Conservation (phyloP, 2,329 filamentous ascomycete genomes). For the Neopestalotiopsis sp. region DNA sequence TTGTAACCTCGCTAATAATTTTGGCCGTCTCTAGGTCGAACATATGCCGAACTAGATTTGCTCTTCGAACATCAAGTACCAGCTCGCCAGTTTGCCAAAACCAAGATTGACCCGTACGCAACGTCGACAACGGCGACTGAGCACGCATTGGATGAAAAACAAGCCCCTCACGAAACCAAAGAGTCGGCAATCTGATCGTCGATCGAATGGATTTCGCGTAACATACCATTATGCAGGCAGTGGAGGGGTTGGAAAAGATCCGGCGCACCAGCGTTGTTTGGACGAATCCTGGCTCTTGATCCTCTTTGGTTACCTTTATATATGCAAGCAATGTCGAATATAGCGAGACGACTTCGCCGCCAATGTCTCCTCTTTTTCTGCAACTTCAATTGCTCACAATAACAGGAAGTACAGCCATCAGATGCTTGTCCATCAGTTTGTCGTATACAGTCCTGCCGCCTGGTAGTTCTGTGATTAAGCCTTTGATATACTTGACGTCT, state of each 20-base stretch:
- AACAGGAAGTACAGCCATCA: constrained; percentile 19
- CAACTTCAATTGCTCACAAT: constrained; percentile 3
- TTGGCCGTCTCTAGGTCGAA: constrained; percentile 30
- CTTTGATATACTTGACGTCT: constrained; percentile 42
- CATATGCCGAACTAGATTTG: constrained; percentile 49
- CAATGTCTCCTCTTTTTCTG: background rate
- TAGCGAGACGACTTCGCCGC: background rate
- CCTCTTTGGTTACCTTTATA: background rate
- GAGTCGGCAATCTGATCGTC: background rate
- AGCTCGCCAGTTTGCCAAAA: constrained; percentile 46
- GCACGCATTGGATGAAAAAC: constrained; percentile 4
- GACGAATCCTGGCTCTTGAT: background rate
- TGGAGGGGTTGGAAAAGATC: background rate
- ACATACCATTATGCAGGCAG: background rate
- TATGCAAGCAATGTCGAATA: background rate
- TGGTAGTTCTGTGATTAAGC: constrained; percentile 42
- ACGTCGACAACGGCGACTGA: constrained; percentile 17
- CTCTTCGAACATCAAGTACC: constrained; percentile 45
- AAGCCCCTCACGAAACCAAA: background rate
- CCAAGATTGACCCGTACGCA: constrained; percentile 42
- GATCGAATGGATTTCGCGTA: background rate
- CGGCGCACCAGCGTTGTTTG: background rate
- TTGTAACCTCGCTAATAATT: background rate
- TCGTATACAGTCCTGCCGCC: constrained; percentile 44
- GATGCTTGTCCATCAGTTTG: constrained; percentile 44